Base-by-base conservation (phyloP, 768 basidiomycete genomes). In the Agaricus subrufescens region DNA sequence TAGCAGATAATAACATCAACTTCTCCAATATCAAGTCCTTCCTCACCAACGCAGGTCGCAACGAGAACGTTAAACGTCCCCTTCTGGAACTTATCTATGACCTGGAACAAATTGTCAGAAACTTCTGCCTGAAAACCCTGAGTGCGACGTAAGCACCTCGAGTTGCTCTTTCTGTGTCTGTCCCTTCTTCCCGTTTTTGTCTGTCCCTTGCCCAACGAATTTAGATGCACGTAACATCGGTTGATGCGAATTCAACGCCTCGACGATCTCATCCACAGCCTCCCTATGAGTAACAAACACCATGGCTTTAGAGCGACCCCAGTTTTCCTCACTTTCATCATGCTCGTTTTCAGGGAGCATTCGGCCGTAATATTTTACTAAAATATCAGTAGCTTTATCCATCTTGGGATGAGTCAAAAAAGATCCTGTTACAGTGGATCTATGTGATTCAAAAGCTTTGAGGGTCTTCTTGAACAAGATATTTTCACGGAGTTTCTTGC, bases 21-120 rank as follows among this genome's bases (percentile, higher is more conserved):
- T 67, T 97, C 95, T 31, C 97, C 97, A 54, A 99, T 99, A 68
- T 99, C 97, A 15, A 99, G 77, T 56, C 97, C 97, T 70, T 99
- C 97, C 71, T 99, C 97, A 23, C 97, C 97, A 53, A 99, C 93
- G 3, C 90, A 96, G 4, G 97, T 98, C 1, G 95, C 89, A 7
- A 99, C 96, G 10, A 99, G 75, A 38, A 97, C 86, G 62, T 99
- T 99, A 68, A 83, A 93, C 57, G 85, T 85, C 10, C 93, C 94
- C 3, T 72, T 73, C 67, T 94, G 94, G 76, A 99, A 98, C 60
- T 83, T 82, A 57, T 85, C 75, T 65, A 99, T 91, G 31, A 91
- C 80, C 94, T 98, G 60, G 2, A 56, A 34, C 15, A 60, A 61
- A 59, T 8, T 9, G 30, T 61, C 46, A 57, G 55, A 46, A n/a